Base-by-base conservation (phyloP, 257 asterid genomes). In the Ocimum tenuiflorum region DNA sequence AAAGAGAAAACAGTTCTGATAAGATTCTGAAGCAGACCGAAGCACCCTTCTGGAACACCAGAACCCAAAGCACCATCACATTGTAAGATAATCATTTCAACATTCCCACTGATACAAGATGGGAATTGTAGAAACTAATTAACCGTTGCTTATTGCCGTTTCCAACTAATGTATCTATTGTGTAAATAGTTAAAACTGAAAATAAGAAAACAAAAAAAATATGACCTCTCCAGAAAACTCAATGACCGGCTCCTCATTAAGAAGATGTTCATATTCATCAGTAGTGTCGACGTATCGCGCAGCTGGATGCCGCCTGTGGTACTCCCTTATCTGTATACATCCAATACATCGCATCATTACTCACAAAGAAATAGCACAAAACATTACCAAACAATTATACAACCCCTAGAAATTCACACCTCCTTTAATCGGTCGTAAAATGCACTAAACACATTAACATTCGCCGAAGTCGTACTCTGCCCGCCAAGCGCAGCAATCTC, bases 401-500 rank as follows among this genome's bases (percentile, higher is more conserved):
- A 57, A 56, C 2, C 31, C 62, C 54, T 19, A 48, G 46, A 63
- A 65, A 59, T 42, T n/a, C 59, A n/a, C 22, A 90, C 96, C 95
- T 94, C 97, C 76, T 88, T 94, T 46, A 94, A 73, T 63, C 97
- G 78, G 73, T 90, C 97, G 62, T 94, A 90, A 83, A 94, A 94
- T 6, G 94, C 95, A 77, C 99, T 90, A 64, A 88, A 90, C 36
- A 94, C 92, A 27, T 86, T 90, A 13, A 85, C 91, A 66, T 90
- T 90, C 29, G 96, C 78, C 4, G 95, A 91, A 3, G 96, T 64
- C 0, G 83, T 78, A 31, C 96, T 89, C 83, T 81, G 94, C 8
- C 97, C 99, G 64, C 97, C 97, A 3, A 94, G 95, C 3, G 96
- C 95, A 7, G 96, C 99, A 78, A 94, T 94, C 77, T 94, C 99